Conservation (phyloP, 257 asterid species). For the Buddleja alternifolia region DNA sequence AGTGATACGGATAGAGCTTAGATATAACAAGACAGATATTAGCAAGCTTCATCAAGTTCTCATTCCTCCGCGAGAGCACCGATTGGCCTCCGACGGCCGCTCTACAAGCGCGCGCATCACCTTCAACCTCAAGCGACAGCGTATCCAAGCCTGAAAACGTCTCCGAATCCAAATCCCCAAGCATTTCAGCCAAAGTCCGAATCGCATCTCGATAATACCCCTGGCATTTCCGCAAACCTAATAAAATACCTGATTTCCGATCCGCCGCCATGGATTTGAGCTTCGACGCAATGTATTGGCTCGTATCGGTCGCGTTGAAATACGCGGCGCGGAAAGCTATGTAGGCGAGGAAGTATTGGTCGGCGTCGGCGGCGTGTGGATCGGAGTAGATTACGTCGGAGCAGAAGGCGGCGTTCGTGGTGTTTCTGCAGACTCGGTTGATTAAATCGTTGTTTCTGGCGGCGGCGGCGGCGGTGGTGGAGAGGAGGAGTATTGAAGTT, state of each 20-base stretch:
- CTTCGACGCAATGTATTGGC: not conserved
- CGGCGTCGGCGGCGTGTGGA: constrained; percentile 25
- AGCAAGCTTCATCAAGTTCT: constrained; percentile 19
- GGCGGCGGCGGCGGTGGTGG: not conserved
- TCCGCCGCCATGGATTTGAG: not conserved
- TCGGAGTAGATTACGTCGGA: constrained; percentile 28
- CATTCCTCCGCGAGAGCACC: constrained; percentile 23
- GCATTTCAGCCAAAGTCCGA: not conserved
- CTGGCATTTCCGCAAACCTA: constrained; percentile 25
- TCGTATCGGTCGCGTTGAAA: constrained; percentile 23
- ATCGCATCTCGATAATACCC: constrained; percentile 27
- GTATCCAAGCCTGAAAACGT: constrained; percentile 16
- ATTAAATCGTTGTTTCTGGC: constrained; percentile 6
- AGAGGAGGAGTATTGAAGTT: not conserved
- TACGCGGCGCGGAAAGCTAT: constrained; percentile 30
- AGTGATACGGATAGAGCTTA: constrained; percentile 13
- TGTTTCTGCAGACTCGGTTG: constrained; percentile 29
- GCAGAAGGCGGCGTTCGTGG: constrained; percentile 32
- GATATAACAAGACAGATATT: constrained; percentile 25
- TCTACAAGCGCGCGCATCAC: constrained; percentile 12
- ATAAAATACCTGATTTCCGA: not conserved
- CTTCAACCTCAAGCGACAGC: not conserved
- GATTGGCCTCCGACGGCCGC: not conserved
- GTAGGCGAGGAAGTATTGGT: constrained; percentile 25
- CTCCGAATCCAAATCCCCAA: constrained; percentile 30